Conservation (phyloP, 1,139 yeast species). For the Yarrowia galli region DNA sequence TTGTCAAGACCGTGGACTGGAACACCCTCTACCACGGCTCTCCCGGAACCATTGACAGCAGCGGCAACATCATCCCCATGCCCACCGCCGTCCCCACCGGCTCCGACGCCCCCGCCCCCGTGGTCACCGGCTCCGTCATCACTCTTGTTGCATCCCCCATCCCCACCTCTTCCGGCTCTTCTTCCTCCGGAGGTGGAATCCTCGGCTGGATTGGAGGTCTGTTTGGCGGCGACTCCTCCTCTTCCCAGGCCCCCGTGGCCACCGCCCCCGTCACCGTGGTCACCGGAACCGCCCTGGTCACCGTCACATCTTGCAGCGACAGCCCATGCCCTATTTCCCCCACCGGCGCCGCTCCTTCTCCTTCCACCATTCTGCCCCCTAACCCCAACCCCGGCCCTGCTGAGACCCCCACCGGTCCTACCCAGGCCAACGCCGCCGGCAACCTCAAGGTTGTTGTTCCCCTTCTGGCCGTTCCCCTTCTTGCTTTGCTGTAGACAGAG, state of each 20-base stretch:
- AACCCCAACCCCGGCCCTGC: slow-evolving; percentile 5
- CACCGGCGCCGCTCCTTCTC: slow-evolving; percentile 29
- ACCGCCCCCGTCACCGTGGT: slow-evolving; percentile 15
- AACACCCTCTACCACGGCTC: slow-evolving; percentile 34
- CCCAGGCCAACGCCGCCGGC: slow-evolving; percentile 35
- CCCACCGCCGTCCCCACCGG: slow-evolving; percentile 35
- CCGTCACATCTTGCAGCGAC: slow-evolving; percentile 40
- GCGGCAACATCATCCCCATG: slow-evolving; percentile 37
- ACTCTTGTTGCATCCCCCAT: slow-evolving; percentile 27
- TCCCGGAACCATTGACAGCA: slow-evolving; percentile 21
- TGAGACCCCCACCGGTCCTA: slow-evolving; percentile 40
- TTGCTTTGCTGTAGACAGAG: slow-evolving; percentile 25
- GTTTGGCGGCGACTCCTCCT: slow-evolving; percentile 18
- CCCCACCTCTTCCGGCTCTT: slow-evolving; percentile 5
- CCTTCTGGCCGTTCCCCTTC: slow-evolving; percentile 27
- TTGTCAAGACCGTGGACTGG: slow-evolving; percentile 38
- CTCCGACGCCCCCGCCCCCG: slow-evolving; percentile 13
- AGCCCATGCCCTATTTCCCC: slow-evolving; percentile 36
- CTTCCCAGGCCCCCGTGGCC: slow-evolving; percentile 22
- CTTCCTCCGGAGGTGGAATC: slow-evolving; percentile 22
- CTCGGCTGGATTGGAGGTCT: slow-evolving; percentile 34
- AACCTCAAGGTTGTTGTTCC: slow-evolving; percentile 13
- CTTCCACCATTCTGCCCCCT: slow-evolving; percentile 18
- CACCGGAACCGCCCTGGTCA: slow-evolving; percentile 29
- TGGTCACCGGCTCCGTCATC: slow-evolving; percentile 36